Evolutionary conservation across 1,284 basidiomycete species (phyloP), one percentile per base, ranked within the genome.

Genomic region (Polyporus tsugae): DNA sequence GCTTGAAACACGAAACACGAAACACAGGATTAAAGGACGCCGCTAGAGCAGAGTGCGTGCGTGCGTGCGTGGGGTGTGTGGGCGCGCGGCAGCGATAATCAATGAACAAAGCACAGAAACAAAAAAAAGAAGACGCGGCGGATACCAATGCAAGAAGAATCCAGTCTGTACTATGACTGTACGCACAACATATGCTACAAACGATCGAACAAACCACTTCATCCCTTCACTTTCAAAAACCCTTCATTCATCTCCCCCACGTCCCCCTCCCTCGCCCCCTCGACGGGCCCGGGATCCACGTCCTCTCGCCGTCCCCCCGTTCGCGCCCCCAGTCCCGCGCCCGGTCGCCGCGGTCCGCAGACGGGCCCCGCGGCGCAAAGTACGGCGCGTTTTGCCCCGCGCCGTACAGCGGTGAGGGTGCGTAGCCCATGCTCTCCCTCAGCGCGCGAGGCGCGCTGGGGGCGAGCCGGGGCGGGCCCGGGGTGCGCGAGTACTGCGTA

Each of bases 361-460:
- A 84, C 9, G 85, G 87, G 7, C 84, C 85, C 1, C 84, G 75
- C 36, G 80, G 80, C 13, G 73, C 65, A 11, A 67, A 66, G 52
- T 64, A 66, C 29, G 70, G 69, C 44, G 69, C 70, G 59, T 69
- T 71, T 64, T 69, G 67, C 22, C 65, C 66, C 6, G 77, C 46
- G 64, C 52, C 57, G 29, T 64, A 68, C 57, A 65, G 29, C 7
- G 77, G 65, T n/a, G 74, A 60, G 33, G 76, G 75, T 15, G 74
- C 72, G 4, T 75, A 66, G 25, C 49, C 68, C 36, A 66, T 75
- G 69, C 75, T 70, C 19, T 79, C 78, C 52, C 87, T 78, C 19
- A 88, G 73, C n/a, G 87, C 87, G 29, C 86, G 83, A 0, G 88
- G 88, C 0, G 83, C 87, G 52, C 83, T 86, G 1, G 88, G 87